Conservation (phyloP, 495 filamentous ascomycete genomes). For the Saxispiralis lemnorum region DNA sequence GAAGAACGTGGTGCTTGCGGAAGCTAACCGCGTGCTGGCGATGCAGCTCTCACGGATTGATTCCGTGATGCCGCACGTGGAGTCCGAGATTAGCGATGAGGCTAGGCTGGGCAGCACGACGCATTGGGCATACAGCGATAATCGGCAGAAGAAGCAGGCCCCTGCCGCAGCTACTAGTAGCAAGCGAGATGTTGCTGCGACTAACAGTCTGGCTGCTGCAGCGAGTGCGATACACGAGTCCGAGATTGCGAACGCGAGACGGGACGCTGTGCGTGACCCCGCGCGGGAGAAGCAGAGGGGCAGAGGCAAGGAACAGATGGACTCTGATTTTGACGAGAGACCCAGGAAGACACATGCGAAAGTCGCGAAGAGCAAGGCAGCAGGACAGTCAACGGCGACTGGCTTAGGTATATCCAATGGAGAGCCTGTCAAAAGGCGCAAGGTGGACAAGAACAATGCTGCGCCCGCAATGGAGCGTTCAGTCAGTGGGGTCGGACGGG, state of each 20-base stretch:
- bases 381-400: slow-evolving; percentile 26
- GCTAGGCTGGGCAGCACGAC: slow-evolving; percentile 76
- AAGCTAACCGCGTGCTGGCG: slow-evolving; percentile 71
- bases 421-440: slow-evolving; percentile 47
- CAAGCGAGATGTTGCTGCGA: slow-evolving; percentile 57
- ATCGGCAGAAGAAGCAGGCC: slow-evolving; percentile 44
- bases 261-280: slow-evolving; percentile 65
- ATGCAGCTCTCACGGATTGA: slow-evolving; percentile 75
- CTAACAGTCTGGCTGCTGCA: slow-evolving; percentile 45
- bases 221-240: slow-evolving; percentile 56
- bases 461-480: slow-evolving; percentile 22
- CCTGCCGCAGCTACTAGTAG: slow-evolving; percentile 35
- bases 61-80: slow-evolving; percentile 63
- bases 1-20: slow-evolving; percentile 87
- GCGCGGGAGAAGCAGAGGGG: slow-evolving; percentile 52
- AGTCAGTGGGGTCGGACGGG: slow-evolving; percentile 2
- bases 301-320: slow-evolving; percentile 28
- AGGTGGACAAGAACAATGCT: slow-evolving; percentile 49
- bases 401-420: slow-evolving; percentile 23
- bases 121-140: slow-evolving; percentile 93
- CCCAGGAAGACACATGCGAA: slow-evolving; percentile 37
- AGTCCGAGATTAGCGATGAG: slow-evolving; percentile 80
- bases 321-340: slow-evolving; percentile 65
- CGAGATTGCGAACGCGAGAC: slow-evolving; percentile 56
- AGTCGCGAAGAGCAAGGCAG: slow-evolving; percentile 47